Evolutionary conservation across 2,329 filamentous ascomycete species (phyloP), one percentile per base, ranked within the genome.

Genomic region (Mycosphaerella sp.): DNA sequence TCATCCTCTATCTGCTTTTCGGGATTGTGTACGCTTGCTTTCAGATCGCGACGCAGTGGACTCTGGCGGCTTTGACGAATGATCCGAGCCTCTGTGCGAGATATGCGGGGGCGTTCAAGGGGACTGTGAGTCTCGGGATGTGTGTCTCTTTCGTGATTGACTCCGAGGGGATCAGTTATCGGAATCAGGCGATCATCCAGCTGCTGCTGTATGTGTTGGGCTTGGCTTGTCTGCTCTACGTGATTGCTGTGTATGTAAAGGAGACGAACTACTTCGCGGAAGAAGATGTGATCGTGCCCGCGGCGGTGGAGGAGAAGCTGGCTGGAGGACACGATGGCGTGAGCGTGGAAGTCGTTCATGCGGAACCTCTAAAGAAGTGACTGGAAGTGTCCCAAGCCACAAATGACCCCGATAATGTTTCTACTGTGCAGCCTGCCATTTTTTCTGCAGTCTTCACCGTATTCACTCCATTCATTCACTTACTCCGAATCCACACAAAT

Each of bases 1-100:
- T 53, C 18, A 45, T 52, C 9, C 49, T 55, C 16, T 55, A 55
- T 45, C 52, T 49, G 18, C 34, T 55, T 6, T 55, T 53, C 37
- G 53, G 45, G 4, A 40, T 37, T 2, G 45, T 48, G 8, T 48
- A 48, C 18, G 40, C 35, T 21, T 48, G n/a, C 16, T 50, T 44
- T 35, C 48, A 50, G 30, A 50, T 50, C 18, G 48, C 48, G 6
- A 43, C 41, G n/a, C 48, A 50, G 27, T 50, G 44, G 18, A 41
- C 44, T 3, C 17, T 50, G 9, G 36, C 32, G 9, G 39, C 48
- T 2, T 39, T 50, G 48, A 52, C 49, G 10, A 52, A 47, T 27
- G 49, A 52, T 13, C 49, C 49, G 49, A 52, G 44, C 36, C 42
- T 41, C 36, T 52, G 16, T 37, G 42, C 7, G 36, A 43, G 12